Evolutionary conservation across 2,329 filamentous ascomycete species (phyloP), one percentile per base, ranked within the genome.

Genomic region (Hypoxylon sp.): DNA sequence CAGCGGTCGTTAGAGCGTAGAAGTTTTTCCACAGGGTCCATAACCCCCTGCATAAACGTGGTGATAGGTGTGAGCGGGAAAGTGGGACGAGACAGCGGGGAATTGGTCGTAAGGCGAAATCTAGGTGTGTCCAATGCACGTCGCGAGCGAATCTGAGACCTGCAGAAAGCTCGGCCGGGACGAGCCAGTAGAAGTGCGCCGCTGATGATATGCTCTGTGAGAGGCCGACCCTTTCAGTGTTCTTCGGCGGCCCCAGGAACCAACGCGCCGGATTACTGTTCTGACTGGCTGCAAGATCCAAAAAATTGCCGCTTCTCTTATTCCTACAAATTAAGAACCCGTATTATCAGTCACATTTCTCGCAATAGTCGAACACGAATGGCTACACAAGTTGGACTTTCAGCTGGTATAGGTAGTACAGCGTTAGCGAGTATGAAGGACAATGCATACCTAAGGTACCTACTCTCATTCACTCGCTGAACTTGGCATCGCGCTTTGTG

Each of bases 111-210:
- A 61, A 57, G 56, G 53, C 49, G 56, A 65, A 60, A 61, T 62
- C 58, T 55, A 33, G 49, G 52, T 38, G 33, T 49, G 42, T 20
- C 58, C 62, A 64, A 49, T 60, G 57, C 53, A 56, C 42, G 57
- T 48, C 28, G 32, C 44, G 42, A 44, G 32, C 28, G 32, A 50
- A 64, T 67, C 63, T 65, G 56, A 67, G 56, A 60, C 67, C 52
- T 68, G 63, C 61, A 66, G 63, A 50, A 52, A 20, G 4, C 14
- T 9, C 26, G 45, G 45, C 5, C 8, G 9, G 20, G 26, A 38
- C 58, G 33, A 60, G 51, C 71, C 71, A 72, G 68, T 73, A 65
- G 51, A 51, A 66, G 54, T 33, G 28, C 49, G 32, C 38, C 55
- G 45, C 56, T 51, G 52, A 44, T 46, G 63, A 61, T 62, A 58